phyloP scores from a whole-genome alignment of 495 filamentous ascomycete genomes.

The Paragyromitra xinjiangensis region DNA sequence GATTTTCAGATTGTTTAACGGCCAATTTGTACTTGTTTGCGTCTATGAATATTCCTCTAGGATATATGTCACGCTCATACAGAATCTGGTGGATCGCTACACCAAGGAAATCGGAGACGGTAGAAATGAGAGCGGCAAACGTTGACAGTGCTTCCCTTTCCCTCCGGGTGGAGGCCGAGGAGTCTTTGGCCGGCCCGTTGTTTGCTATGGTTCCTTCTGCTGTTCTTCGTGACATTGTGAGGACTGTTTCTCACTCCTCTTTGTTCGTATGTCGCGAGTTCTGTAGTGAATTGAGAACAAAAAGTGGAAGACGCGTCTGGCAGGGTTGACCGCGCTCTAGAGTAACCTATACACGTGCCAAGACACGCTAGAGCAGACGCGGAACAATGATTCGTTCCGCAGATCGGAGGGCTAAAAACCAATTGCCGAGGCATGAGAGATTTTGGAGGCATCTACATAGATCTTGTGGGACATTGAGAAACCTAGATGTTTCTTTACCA shows the following conservation, averaged over 20 bases:
- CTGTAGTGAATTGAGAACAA: not conserved
- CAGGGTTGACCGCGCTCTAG: conserved; percentile 1
- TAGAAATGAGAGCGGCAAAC: conserved; percentile 61
- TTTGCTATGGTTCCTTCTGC: not conserved
- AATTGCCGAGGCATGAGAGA: conserved; percentile 28
- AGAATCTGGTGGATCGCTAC: conserved; percentile 93
- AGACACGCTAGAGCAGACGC: conserved; percentile 36
- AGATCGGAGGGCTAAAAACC: conserved; percentile 15
- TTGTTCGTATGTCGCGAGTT: conserved; percentile 7
- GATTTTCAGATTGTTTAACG: conserved; percentile 88
- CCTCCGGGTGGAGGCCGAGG: conserved; percentile 23
- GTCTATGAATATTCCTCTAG: conserved; percentile 77
- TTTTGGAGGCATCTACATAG: conserved; percentile 17
- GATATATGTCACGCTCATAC: conserved; percentile 86
- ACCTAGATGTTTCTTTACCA: conserved; percentile 7
- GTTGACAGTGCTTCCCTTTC: conserved; percentile 44
- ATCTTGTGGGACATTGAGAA: conserved; percentile 20
- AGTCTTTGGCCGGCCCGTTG: not conserved
- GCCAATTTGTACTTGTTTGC: conserved; percentile 87
- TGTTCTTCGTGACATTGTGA: conserved; percentile 25
- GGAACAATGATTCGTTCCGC: conserved; percentile 33
- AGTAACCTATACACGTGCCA: conserved; percentile 13
- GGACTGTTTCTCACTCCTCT: conserved; percentile 25
- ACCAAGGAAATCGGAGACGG: conserved; percentile 80
- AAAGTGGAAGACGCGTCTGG: conserved; percentile 39